Conservation (phyloP, 2,329 filamentous ascomycete genomes). For the Immersiporthe knoxdaviesiana region DNA sequence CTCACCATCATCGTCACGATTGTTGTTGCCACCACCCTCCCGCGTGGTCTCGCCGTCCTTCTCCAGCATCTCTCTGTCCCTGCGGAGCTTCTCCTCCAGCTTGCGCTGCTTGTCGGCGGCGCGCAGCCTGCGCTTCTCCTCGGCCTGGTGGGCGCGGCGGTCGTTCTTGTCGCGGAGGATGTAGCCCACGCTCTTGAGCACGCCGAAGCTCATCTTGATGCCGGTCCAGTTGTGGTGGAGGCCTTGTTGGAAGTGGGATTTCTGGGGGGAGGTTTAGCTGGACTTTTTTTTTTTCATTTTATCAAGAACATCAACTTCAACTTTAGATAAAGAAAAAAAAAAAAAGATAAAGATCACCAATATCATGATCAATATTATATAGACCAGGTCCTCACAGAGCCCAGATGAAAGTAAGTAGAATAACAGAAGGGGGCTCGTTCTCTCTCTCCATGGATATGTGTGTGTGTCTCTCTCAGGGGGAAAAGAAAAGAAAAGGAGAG, state of each 20-base stretch:
- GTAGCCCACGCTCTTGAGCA: conserved; percentile 41
- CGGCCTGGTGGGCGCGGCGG: conserved; percentile 35
- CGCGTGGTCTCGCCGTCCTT: conserved; percentile 15
- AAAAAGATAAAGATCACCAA: too few relatives aligned
- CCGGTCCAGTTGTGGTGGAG: conserved; percentile 43
- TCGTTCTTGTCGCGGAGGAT: conserved; percentile 44
- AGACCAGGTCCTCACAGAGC: too few relatives aligned
- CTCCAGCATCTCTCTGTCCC: conserved; percentile 25
- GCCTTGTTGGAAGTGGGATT: conserved; percentile 44
- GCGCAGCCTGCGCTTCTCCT: conserved; percentile 38
- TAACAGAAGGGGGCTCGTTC: too few relatives aligned
- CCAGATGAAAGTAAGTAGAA: too few relatives aligned
- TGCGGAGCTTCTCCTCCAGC: conserved; percentile 25
- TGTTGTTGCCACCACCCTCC: neutral
- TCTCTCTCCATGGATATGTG: too few relatives aligned
- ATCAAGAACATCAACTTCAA: too few relatives aligned
- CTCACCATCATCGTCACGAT: neutral
- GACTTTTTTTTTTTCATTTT: too few relatives aligned
- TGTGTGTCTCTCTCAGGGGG: too few relatives aligned
- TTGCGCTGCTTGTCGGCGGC: conserved; percentile 40
- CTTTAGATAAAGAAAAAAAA: too few relatives aligned
- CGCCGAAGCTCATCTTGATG: conserved; percentile 38
- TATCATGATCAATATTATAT: too few relatives aligned
- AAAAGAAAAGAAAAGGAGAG: too few relatives aligned
- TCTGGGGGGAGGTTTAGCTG: conserved; percentile 19